A percentile compares a stretch with the other conserved stretches of the same genome.
These are phyloP conservation scores for Lasiodiplodia theobromae DNA, from an alignment of 2,329 filamentous ascomycete species.

Conservation along the genomic window DNA sequence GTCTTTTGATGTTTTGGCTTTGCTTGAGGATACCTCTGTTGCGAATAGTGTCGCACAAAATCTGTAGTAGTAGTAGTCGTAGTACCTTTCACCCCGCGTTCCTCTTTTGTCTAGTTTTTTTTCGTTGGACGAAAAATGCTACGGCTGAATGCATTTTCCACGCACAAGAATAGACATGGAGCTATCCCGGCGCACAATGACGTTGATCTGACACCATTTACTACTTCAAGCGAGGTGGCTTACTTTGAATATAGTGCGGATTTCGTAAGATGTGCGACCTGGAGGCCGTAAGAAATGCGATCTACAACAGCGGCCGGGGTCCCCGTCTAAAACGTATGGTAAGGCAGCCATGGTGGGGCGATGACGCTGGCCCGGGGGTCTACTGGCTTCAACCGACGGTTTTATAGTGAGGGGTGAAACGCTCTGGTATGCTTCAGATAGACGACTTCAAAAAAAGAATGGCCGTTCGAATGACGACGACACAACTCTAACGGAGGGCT, in stretches of 20 bases:
- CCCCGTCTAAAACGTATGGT: not conserved
- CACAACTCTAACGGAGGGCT: not conserved
- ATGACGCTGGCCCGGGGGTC: not conserved
- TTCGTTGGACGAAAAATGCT: conserved; percentile 16
- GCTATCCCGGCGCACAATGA: not conserved
- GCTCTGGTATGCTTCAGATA: conserved; percentile 15
- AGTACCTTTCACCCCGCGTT: conserved; percentile 15
- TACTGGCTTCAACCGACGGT: conserved; percentile 8
- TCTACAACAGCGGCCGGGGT: not conserved
- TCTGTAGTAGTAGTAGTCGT: conserved; percentile 27
- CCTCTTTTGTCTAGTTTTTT: not conserved
- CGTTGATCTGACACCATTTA: conserved; percentile 1
- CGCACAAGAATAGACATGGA: not conserved
- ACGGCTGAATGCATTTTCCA: conserved; percentile 9
- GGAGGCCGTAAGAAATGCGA: not conserved
- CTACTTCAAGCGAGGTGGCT: not conserved
- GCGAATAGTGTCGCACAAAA: conserved; percentile 20
- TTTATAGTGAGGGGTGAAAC: conserved; percentile 17
- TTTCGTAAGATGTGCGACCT: conserved; percentile 5
- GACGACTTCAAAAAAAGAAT: conserved; percentile 5
- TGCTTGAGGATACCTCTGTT: conserved; percentile 26
- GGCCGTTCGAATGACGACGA: not conserved
- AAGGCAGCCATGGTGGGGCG: conserved; percentile 10
- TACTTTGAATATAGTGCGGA: not conserved
- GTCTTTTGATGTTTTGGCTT: conserved; percentile 13